Base-by-base conservation (phyloP, 1,139 yeast genomes). In the Geotrichum carabidarum region DNA sequence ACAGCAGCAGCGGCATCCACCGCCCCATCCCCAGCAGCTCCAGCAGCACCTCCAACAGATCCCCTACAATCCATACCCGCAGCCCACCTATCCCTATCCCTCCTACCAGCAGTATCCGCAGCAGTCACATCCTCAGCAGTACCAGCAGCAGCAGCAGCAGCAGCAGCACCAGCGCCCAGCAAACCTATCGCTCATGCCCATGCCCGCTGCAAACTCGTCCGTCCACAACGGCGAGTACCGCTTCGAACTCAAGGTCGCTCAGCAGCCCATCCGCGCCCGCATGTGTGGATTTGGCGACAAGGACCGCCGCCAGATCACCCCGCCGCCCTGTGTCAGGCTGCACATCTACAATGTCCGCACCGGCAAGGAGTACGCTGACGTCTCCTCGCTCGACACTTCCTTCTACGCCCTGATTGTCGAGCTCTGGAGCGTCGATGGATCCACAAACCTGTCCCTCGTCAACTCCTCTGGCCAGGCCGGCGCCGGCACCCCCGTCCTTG, bases 221-320 rank as follows among this genome's bases (percentile, higher is more conserved):
- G 41, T 46, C 30, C 50, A 53, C 37, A 40, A 43, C 18, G 53
- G 56, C n/a, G 54, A 55, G 18, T 55, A 41, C 44, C 49, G 50
- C 12, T 63, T 59, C 49, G 50, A 59, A 14, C 63, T 74, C 7
- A 68, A 69, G 11, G 71, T 74, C 15, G 70, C 64, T 31, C 78
- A 74, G 55, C 75, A 74, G 53, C 78, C 78, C 2, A 67, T 72
- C 15, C 63, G 78, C 45, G 77, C 78, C 0, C 70, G 78, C 35
- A 74, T 74, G 78, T 74, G 78, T 59, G 78, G 78, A 2, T 67
- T 74, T 46, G 77, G 77, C 17, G 78, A 74, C 56, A 74, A 74
- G 60, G 78, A 74, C 57, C 68, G 78, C 43, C 64, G 78, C 35
- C 76, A 73, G 48, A 69, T 74, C 35, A 69, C 76, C 2, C 78